Evolutionary conservation across 352 stramenopile species (phyloP), one percentile per base, ranked within the genome.

Genomic region (Phytophthora brassicae): DNA sequence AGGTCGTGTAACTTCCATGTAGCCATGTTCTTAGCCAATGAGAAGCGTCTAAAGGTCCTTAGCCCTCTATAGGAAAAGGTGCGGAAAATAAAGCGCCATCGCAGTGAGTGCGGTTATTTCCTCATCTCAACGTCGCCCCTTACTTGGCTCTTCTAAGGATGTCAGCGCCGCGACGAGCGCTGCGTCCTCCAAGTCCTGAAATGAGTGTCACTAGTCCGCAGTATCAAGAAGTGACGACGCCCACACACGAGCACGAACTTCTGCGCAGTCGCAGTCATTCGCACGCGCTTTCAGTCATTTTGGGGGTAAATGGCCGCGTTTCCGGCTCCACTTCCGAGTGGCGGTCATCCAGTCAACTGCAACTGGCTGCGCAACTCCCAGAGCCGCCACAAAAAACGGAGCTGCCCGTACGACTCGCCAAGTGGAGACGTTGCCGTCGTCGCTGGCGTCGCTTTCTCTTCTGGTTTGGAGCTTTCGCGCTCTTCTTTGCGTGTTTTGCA

Each of bases 401-500:
- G 7, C 64, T 75, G 54, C 72, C n/a, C n/a, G n/a, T n/a, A n/a
- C 69, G 1, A 26, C 46, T 42, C 54, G 65, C 70, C 3, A 61
- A 48, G 17, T 83, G 73, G 70, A 58, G 63, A 24, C 55, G 60
- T 20, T 58, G 61, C 17, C 49, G 56, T 19, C 56, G 68, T 6
- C 56, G 47, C 20, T 73, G 70, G 60, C 59, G 36, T 16, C 49
- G 50, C 26, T 14, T 58, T 6, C 16, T 64, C 11, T 74, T 86
- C 29, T 88, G 77, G 74, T 20, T 54, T 0, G 56, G 44, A 1
- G 68, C 73, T 0, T 22, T 68, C 3, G 49, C 53, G 23, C 33
- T 84, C 7, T 80, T 84, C 20, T 20, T 71, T 1, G 70, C 64
- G 7, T 75, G 67, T 42, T 88, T 86, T 53, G 67, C 60, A 13